Evolutionary conservation across 2,329 filamentous ascomycete genomes (phyloP).

Genomic region (Triangularia verruculosa): DNA sequence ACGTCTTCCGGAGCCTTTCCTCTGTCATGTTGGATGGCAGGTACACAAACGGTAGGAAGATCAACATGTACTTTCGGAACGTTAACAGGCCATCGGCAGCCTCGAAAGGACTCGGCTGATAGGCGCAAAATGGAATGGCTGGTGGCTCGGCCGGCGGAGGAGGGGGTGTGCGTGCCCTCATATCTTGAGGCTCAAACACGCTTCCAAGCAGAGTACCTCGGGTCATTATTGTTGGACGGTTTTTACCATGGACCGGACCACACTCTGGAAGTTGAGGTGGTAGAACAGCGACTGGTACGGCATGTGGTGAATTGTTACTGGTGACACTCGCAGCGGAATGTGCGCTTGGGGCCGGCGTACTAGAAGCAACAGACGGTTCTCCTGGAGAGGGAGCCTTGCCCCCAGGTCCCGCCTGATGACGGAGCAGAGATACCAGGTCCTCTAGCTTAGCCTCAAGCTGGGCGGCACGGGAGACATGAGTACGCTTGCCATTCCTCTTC

Average conservation of each 20-base stretch:
- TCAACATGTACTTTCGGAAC: conserved; percentile 42
- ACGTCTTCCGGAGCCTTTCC: conserved; percentile 37
- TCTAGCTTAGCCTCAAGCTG: conserved; percentile 51
- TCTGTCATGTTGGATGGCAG: conserved; percentile 39
- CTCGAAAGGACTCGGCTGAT: conserved; percentile 20
- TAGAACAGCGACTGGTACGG: neutral
- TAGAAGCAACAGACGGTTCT: neutral
- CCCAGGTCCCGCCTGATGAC: conserved; percentile 23
- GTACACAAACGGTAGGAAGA: conserved; percentile 45
- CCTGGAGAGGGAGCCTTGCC: conserved; percentile 25
- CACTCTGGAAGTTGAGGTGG: conserved; percentile 8
- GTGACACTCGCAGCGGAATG: conserved; percentile 3
- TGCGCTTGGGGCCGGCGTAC: conserved; percentile 12
- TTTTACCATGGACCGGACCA: neutral
- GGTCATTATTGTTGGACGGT: neutral
- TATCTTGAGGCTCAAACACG: neutral
- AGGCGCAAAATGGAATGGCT: conserved; percentile 15
- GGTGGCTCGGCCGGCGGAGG: conserved; percentile 1
- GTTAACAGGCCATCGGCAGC: conserved; percentile 33
- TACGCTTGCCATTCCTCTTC: conserved; percentile 35
- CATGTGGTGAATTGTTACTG: conserved; percentile 8
- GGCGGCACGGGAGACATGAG: conserved; percentile 36
- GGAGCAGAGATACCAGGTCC: conserved; percentile 46
- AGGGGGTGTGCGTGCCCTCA: neutral
- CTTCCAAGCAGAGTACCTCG: neutral